These are phyloP conservation scores for Calonectria pteridis DNA, from an alignment of 2,329 filamentous ascomycete species.

Conservation along the genomic window DNA sequence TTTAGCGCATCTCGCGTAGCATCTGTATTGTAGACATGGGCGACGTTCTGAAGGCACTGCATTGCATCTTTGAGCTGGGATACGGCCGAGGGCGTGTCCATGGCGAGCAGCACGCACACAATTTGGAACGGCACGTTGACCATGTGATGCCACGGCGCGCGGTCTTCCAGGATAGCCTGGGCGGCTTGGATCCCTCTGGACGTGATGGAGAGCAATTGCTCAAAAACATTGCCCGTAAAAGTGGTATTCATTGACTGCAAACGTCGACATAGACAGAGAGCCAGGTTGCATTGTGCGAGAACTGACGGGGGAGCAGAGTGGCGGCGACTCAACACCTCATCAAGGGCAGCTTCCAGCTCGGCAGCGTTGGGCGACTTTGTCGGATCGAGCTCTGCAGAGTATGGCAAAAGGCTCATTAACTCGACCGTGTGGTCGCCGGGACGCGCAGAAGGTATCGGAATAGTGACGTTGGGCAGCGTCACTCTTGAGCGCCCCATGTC, in stretches of 20 bases:
- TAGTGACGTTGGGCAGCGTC: conserved; percentile 58
- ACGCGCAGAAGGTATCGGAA: conserved; percentile 53
- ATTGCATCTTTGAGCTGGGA: conserved; percentile 64
- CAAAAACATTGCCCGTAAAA: conserved; percentile 56
- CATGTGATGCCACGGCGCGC: conserved; percentile 69
- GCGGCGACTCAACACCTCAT: conserved; percentile 53
- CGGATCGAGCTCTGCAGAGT: conserved; percentile 67
- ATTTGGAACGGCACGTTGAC: conserved; percentile 72
- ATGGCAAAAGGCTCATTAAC: conserved; percentile 64
- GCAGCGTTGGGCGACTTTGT: conserved; percentile 55
- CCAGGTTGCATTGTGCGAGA: conserved; percentile 66
- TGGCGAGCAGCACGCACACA: conserved; percentile 66
- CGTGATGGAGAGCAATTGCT: conserved; percentile 61
- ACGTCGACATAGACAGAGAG: conserved; percentile 67
- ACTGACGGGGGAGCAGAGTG: conserved; percentile 58
- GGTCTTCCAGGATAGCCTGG: conserved; percentile 56
- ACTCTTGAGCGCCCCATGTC: conserved; percentile 68
- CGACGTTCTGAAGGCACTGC: conserved; percentile 57
- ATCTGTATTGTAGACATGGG: conserved; percentile 58
- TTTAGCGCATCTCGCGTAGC: conserved; percentile 66
- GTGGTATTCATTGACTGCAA: conserved; percentile 63
- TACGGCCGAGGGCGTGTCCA: conserved; percentile 64
- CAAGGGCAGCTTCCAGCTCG: conserved; percentile 58
- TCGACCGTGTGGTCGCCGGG: conserved; percentile 60
- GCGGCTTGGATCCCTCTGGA: conserved; percentile 61